A percentile compares a stretch with the other conserved stretches of the same genome.
phyloP scores from a whole-genome alignment of 345 rosid species.

The Rhodomyrtus tomentosa region DNA sequence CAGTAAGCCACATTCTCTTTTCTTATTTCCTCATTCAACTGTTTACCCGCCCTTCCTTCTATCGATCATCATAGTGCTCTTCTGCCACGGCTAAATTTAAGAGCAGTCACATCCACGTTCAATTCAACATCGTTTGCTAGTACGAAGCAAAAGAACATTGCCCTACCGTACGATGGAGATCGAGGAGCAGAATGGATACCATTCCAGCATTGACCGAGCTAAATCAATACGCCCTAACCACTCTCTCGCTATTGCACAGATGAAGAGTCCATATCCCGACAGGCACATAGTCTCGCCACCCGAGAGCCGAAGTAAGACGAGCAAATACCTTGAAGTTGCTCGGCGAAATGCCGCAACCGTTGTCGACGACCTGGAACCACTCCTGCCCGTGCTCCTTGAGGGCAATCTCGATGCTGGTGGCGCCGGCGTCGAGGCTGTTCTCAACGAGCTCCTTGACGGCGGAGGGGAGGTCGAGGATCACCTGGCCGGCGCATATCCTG shows the following conservation, averaged over 20 bases:
- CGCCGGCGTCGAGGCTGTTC: conserved; percentile 96
- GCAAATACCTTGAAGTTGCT: conserved; percentile 58
- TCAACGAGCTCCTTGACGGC: conserved; percentile 97
- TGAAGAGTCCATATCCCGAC: background rate
- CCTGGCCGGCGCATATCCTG: conserved; percentile 89
- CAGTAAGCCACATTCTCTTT: background rate
- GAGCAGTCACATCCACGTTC: background rate
- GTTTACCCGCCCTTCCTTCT: background rate
- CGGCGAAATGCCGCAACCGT: conserved; percentile 88
- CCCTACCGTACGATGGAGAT: background rate
- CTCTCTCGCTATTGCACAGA: background rate
- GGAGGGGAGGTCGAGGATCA: conserved; percentile 81
- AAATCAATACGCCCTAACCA: background rate
- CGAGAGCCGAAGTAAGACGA: background rate
- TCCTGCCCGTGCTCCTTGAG: conserved; percentile 78
- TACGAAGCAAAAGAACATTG: background rate
- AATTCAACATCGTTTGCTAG: background rate
- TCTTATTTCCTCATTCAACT: background rate
- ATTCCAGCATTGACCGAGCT: background rate
- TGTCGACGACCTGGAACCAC: conserved; percentile 84
- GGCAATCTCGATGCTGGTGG: conserved; percentile 66
- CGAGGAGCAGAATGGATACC: background rate
- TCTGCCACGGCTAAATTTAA: background rate
- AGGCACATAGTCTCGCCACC: background rate
- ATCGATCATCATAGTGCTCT: background rate